Evolutionary conservation across 2,329 filamentous ascomycete genomes (phyloP).

Genomic region (Graphilbum ipis-grandicollis): DNA sequence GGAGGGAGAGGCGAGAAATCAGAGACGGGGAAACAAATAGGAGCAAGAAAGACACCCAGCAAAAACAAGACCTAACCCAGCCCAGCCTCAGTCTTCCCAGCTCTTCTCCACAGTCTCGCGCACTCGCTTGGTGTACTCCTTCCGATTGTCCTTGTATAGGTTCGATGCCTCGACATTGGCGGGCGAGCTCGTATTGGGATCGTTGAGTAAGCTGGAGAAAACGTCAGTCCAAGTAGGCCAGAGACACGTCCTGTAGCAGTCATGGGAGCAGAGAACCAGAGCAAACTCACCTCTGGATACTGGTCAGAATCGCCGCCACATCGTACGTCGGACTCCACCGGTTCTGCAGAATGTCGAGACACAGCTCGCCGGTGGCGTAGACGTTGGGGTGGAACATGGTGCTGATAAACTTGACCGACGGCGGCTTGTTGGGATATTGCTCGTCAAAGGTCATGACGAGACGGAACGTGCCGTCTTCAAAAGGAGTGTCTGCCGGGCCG

Average conservation of each 20-base stretch:
- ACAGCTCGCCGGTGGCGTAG: constrained; percentile 91
- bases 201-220: constrained; percentile 83
- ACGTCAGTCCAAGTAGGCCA: too few species aligned
- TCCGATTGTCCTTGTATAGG: constrained; percentile 93
- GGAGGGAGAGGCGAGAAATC: too few species aligned
- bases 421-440: constrained; percentile 96
- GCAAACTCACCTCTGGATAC: constrained; percentile 67
- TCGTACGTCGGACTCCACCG: constrained; percentile 98
- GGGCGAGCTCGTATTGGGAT: constrained; percentile 95
- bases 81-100: constrained; percentile 80
- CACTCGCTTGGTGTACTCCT: constrained; percentile 90
- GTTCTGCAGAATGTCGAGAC: constrained; percentile 92
- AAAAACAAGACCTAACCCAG: too few species aligned
- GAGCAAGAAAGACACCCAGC: too few species aligned
- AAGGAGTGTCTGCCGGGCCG: constrained; percentile 87
- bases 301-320: constrained; percentile 90
- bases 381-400: constrained; percentile 99
- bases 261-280: constrained; percentile 1
- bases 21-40: too few species aligned
- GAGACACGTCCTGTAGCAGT: too few species aligned
- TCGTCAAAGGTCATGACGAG: constrained; percentile 99
- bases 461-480: constrained; percentile 94
- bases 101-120: constrained; percentile 97
- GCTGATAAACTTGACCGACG: constrained; percentile 94
- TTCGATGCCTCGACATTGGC: constrained; percentile 98